Evolutionary conservation across 2,329 filamentous ascomycete species (phyloP).

Genomic region (Stachybotrys chartarum): DNA sequence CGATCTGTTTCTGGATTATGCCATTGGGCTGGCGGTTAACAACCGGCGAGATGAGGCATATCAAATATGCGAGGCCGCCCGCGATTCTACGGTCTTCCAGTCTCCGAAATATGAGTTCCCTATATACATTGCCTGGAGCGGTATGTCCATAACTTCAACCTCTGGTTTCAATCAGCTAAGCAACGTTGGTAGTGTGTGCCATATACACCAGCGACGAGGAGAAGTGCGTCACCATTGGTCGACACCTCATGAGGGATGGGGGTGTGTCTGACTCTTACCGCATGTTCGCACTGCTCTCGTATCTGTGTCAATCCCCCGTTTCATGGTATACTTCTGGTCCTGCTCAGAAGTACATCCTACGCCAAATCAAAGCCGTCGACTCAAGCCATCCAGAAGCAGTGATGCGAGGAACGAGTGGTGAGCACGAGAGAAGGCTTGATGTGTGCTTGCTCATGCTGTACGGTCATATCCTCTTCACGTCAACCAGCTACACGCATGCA

Average conservation of each 20-base stretch:
- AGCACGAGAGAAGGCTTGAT: slow-evolving; percentile 45
- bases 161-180: background rate
- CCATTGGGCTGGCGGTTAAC: slow-evolving; percentile 63
- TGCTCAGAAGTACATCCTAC: slow-evolving; percentile 83
- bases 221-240: slow-evolving; percentile 62
- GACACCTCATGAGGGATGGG: slow-evolving; percentile 79
- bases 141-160: slow-evolving; percentile 32
- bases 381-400: slow-evolving; percentile 37
- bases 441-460: slow-evolving; percentile 80
- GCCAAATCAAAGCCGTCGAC: slow-evolving; percentile 91
- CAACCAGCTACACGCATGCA: slow-evolving; percentile 75
- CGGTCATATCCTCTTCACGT: slow-evolving; percentile 80
- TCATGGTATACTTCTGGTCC: slow-evolving; percentile 75
- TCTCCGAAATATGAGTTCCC: slow-evolving; percentile 61
- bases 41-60: slow-evolving; percentile 69
- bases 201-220: slow-evolving; percentile 75
- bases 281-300: slow-evolving; percentile 71
- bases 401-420: background rate
- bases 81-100: slow-evolving; percentile 76
- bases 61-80: slow-evolving; percentile 68
- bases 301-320: slow-evolving; percentile 64
- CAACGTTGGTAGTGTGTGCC: slow-evolving; percentile 59
- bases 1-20: slow-evolving; percentile 83
- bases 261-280: slow-evolving; percentile 79
- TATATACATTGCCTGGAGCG: slow-evolving; percentile 72